Conservation (phyloP, 1,284 basidiomycete species). For the Sporisorium graminicola region DNA sequence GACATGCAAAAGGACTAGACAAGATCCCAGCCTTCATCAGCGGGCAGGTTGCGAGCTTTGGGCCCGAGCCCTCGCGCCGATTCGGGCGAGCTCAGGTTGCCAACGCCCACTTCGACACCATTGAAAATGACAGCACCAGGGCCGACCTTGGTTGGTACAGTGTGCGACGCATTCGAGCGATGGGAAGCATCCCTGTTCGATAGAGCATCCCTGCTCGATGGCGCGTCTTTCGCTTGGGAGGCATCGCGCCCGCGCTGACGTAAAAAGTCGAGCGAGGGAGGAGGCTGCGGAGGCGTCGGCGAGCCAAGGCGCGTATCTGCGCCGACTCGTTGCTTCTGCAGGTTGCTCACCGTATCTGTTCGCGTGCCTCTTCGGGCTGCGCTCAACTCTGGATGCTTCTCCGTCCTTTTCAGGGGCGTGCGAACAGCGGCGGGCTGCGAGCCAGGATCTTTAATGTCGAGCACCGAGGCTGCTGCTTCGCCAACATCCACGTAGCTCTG, state of each 20-base stretch:
- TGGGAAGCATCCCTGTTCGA: neutral
- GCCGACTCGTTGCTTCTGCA: constrained; percentile 19
- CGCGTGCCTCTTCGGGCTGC: neutral
- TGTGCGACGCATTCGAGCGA: neutral
- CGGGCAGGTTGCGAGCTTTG: constrained; percentile 21
- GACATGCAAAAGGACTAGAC: constrained; percentile 2
- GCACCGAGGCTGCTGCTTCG: constrained; percentile 50
- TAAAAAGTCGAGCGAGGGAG: constrained; percentile 45
- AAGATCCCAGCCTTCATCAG: constrained; percentile 41
- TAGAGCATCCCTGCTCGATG: neutral
- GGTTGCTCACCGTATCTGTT: constrained; percentile 5
- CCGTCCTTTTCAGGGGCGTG: neutral
- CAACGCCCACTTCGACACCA: constrained; percentile 47
- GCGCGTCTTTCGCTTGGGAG: constrained; percentile 8
- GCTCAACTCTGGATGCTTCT: neutral
- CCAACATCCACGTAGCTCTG: constrained; percentile 59
- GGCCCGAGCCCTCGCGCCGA: constrained; percentile 7
- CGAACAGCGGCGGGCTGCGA: neutral
- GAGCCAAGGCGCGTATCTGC: constrained; percentile 1
- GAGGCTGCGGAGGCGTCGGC: constrained; percentile 11
- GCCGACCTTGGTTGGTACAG: constrained; percentile 18
- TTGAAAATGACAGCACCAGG: constrained; percentile 53
- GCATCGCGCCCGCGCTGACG: constrained; percentile 42
- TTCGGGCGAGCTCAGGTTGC: constrained; percentile 14
- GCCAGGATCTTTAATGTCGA: constrained; percentile 40